Evolutionary conservation across 169 alveolate genomes (phyloP), one percentile per base, ranked within the genome.

Genomic region (Besnoitia besnoiti): DNA sequence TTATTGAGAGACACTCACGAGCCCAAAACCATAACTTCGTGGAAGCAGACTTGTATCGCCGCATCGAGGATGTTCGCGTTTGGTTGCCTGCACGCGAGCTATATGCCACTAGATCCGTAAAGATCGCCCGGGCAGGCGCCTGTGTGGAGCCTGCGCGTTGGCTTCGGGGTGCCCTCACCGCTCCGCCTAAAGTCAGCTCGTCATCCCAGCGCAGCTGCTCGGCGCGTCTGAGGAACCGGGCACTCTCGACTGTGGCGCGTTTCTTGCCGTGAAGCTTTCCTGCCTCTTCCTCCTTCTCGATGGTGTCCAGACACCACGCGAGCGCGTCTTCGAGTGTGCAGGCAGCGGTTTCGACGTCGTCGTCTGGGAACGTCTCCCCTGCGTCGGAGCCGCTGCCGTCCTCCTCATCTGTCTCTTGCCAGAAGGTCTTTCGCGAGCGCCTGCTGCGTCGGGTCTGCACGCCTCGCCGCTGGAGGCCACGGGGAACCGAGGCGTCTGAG

Each of bases 151-250:
- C n/a, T n/a, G n/a, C n/a, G n/a, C n/a, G n/a, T n/a, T n/a, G n/a
- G n/a, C n/a, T n/a, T 67, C 33, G 33, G 39, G 33, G 30, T 8
- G 30, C 55, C 59, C 85, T 75, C 40, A 77, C 87, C 5, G 59
- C 59, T 16, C 87, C 87, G 2, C 87, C 87, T 0, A 77, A 55
- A 8, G 87, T 77, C 59, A 77, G 87, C 47, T 77, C 87, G 40
- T 77, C 87, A 27, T 77, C 87, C 87, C 87, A 77, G 87, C 87
- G 87, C 8, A 77, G 59, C 40, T 42, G 61, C 37, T 77, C 87
- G 49, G 35, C 59, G 33, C 44, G 37, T 4, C 87, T 24, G 0
- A 27, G 39, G 30, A 77, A 77, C 30, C 33, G n/a, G n/a, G 40
- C 16, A 10, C 14, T 21, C 1, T 77, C 40, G 40, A 33, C 59